Evolutionary conservation across 176 grass and related monocot species (phyloP), one percentile per base, ranked within the genome.

Genomic region (Saccharum officinarum): DNA sequence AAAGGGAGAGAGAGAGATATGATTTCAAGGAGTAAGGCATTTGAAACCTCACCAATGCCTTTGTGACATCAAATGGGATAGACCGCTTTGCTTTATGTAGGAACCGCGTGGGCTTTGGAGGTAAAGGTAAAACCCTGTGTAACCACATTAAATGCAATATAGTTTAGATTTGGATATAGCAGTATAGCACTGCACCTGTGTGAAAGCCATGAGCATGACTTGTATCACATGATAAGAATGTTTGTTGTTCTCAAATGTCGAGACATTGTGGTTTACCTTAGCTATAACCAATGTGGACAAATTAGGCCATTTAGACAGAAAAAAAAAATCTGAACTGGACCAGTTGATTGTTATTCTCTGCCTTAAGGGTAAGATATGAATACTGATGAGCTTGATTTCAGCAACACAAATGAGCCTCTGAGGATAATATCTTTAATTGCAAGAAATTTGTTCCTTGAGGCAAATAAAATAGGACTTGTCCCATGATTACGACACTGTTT

Each of bases 101-200:
- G 47, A 64, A 73, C 52, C 73, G 54, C 79, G 44, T 62, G 71
- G 84, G 84, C 80, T 89, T 91, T 75, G 87, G 89, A 47, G 89
- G 92, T 49, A 88, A 91, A 82, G 80, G 66, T 74, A 87, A 91
- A 88, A 60, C 50, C 87, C 92, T 94, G 81, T 54, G 78, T 79
- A 44, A 41, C 62, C 31, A 75, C 30, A 84, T 85, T 65, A 86
- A 71, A 68, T 2, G 7, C 37, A 84, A 81, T 10, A 47, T 77
- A 71, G 44, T 70, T 91, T 79, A 80, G 47, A 67, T 49, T 39
- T 33, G 18, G 75, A 44, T 41, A 54, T 65, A 79, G 40, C 54
- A 52, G 37, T 41, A 54, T 65, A 79, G 40, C 54, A 52, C 36
- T 22, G 3, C 67, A 38, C 40, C 75, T 40, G 25, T 81, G 55